These are phyloP conservation scores for Stenocarpella maydis DNA, from an alignment of 2,329 filamentous ascomycete genomes.

Conservation along the genomic window DNA sequence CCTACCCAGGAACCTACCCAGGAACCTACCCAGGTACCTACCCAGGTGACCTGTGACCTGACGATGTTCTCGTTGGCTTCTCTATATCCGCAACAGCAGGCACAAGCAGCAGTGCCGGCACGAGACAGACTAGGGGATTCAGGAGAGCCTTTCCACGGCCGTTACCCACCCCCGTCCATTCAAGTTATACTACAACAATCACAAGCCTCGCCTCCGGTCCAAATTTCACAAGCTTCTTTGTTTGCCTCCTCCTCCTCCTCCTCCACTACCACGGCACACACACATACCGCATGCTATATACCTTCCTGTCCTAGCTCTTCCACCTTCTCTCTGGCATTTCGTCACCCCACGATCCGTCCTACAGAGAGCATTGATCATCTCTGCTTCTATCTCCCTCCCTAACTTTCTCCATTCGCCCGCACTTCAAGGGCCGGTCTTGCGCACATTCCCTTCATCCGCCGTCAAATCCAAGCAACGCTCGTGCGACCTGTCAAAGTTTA, in stretches of 20 bases:
- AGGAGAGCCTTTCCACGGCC: constrained; percentile 4
- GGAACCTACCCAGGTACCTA: too few relatives aligned
- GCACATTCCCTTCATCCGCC: constrained; percentile 11
- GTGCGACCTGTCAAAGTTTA: constrained; percentile 27
- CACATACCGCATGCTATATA: constrained; percentile 16
- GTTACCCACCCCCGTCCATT: constrained; percentile 3
- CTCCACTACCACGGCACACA: too few relatives aligned
- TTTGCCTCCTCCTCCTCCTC: neutral
- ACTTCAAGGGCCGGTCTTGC: neutral
- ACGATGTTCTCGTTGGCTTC: neutral
- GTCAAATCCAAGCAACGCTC: constrained; percentile 25
- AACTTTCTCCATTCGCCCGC: neutral
- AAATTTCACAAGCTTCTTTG: constrained; percentile 18
- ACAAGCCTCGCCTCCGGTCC: constrained; percentile 9
- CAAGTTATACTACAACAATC: neutral
- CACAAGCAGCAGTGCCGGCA: too few relatives aligned
- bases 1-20: too few relatives aligned
- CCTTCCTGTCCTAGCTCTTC: constrained; percentile 17
- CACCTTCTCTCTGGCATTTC: constrained; percentile 2
- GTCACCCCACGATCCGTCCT: constrained; percentile 16
- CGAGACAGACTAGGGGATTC: neutral
- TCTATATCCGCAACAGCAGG: constrained; percentile 13
- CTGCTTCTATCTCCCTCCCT: too few relatives aligned
- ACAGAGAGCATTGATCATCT: neutral
- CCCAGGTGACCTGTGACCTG: neutral